phyloP scores from a whole-genome alignment of 106 monocot species.

The Dendrobium catenatum region DNA sequence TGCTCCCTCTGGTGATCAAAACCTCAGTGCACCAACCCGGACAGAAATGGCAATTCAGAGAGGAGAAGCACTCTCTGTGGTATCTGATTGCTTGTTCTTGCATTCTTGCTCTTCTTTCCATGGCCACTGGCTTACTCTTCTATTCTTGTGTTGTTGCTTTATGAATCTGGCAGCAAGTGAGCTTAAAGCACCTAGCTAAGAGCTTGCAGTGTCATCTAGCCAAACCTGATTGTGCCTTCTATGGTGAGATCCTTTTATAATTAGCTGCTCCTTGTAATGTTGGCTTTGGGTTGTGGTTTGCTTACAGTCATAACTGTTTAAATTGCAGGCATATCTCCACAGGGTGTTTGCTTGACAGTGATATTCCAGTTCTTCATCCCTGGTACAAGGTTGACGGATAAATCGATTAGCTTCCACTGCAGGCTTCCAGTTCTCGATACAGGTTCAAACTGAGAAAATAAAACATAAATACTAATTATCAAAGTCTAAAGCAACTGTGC shows the following conservation, averaged over 20 bases:
- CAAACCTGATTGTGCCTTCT: conserved; percentile 87
- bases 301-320: neutral
- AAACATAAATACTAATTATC: neutral
- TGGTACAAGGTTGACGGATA: conserved; percentile 70
- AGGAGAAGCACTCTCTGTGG: conserved; percentile 74
- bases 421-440: conserved; percentile 84
- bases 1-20: conserved; percentile 44
- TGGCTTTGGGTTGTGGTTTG: neutral
- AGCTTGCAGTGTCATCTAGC: conserved; percentile 91
- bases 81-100: conserved; percentile 2
- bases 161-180: conserved; percentile 63
- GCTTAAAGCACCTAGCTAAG: conserved; percentile 86
- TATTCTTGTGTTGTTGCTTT: neutral
- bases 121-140: conserved; percentile 14
- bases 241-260: conserved; percentile 34
- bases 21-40: conserved; percentile 57
- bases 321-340: conserved; percentile 65
- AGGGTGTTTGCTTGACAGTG: conserved; percentile 80
- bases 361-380: conserved; percentile 96
- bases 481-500: no score
- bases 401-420: conserved; percentile 96
- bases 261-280: neutral
- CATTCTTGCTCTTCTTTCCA: no score
- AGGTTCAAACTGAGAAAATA: conserved; percentile 35
- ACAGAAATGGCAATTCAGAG: conserved; percentile 82